Evolutionary conservation across 2,329 filamentous ascomycete species (phyloP).

Genomic region (Fonsecaea nubica): DNA sequence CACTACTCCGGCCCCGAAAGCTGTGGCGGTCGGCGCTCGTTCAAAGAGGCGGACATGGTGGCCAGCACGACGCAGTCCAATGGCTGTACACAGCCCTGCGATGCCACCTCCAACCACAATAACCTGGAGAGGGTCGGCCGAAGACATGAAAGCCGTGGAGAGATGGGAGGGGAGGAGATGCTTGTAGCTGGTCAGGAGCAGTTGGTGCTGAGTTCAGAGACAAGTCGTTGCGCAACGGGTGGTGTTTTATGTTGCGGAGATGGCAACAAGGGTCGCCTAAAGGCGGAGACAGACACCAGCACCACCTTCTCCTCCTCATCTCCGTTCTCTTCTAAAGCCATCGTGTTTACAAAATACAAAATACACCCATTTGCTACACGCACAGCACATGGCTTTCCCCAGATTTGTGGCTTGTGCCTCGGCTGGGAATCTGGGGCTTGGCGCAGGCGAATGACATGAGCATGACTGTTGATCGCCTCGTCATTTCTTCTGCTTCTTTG

Average conservation of each 20-base stretch:
- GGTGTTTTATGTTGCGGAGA: not conserved
- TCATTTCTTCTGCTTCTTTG: too few relatives aligned
- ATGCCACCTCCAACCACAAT: slow-evolving; percentile 5
- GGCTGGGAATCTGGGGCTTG: too few relatives aligned
- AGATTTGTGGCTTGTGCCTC: too few relatives aligned
- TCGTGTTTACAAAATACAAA: too few relatives aligned
- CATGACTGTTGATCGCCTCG: too few relatives aligned
- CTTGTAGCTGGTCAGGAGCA: not conserved
- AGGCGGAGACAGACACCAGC: not conserved
- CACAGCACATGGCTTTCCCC: too few relatives aligned
- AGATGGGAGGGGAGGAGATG: not conserved
- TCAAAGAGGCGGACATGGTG: slow-evolving; percentile 3
- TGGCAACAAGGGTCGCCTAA: not conserved
- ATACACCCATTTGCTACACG: too few relatives aligned
- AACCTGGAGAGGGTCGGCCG: not conserved
- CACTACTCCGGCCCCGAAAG: not conserved
- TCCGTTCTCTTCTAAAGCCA: too few relatives aligned
- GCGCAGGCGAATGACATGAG: too few relatives aligned
- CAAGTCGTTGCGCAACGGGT: too few relatives aligned
- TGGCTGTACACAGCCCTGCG: not conserved
- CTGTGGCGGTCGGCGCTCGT: not conserved
- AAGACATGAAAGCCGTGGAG: not conserved
- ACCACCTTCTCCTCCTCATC: too few relatives aligned
- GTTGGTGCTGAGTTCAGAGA: not conserved
- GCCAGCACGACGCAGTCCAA: slow-evolving; percentile 6